Evolutionary conservation across 371 early-diverging fungal species (phyloP), one percentile per base, ranked within the genome.

Genomic region (Nosema muscidifuracis): DNA sequence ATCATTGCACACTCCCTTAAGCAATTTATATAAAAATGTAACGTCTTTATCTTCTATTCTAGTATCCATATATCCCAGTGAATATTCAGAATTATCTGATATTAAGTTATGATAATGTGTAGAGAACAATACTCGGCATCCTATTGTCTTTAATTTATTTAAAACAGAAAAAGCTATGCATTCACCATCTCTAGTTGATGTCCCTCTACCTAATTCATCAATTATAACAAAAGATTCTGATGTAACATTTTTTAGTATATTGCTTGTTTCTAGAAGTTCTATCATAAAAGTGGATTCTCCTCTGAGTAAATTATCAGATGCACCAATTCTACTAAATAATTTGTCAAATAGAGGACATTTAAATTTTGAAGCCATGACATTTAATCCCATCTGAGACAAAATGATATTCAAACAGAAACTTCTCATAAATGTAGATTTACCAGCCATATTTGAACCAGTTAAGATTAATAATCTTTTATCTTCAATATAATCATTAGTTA

Each of bases 241-340:
- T 0, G 97, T 96, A 0, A 95, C 92, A 77, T 93, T 89, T 15
- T 87, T 85, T 53, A 99, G 78, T 67, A 99, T 95, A 70, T 88
- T 89, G 53, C 91, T 86, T 0, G 96, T 95, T 81, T 99, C 99
- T 30, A 87, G 84, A 71, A 98, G 83, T 79, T 99, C 98, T 0
- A 94, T 91, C 94, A 95, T 93, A 83, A 99, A 98, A 0, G 99
- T 98, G n/a, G 94, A 93, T 74, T 95, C 92, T 0, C 96, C 96
- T 31, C 77, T 69, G 4, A 65, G 20, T n/a, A 84, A 72, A 67
- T 80, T 73, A 85, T 99, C 99, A 81, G 90, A 90, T 0, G 98
- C 97, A 26, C 97, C 85, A 64, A 83, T 78, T 50, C 83, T 43
- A 0, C 81, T 83, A 67, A 80, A 84, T 75, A 99, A 91, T 18